phyloP scores from a whole-genome alignment of 768 basidiomycete genomes.

The Russula foetens region DNA sequence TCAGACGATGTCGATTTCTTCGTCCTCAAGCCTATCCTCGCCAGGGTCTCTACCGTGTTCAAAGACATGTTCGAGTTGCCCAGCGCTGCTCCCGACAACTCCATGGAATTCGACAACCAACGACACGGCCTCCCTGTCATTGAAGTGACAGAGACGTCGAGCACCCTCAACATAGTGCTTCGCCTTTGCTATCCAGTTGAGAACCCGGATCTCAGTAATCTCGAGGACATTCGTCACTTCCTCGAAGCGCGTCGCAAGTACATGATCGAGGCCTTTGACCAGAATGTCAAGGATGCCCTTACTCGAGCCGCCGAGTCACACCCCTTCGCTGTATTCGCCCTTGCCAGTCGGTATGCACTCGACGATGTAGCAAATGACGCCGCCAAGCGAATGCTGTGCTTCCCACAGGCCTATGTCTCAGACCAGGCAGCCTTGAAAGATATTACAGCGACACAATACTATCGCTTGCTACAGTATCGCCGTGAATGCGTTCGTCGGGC shows the following conservation, averaged over 20 bases:
- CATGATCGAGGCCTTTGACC: conserved; percentile 14
- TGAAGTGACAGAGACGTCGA: conserved; percentile 5
- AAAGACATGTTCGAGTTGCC: conserved; percentile 17
- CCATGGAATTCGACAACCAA: background rate
- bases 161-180: conserved; percentile 9
- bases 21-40: conserved; percentile 13
- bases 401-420: background rate
- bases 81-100: background rate
- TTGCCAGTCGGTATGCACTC: conserved; percentile 15
- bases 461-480: conserved; percentile 11
- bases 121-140: conserved; percentile 5
- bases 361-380: conserved; percentile 15
- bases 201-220: conserved; percentile 7
- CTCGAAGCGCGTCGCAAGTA: conserved; percentile 17
- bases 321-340: conserved; percentile 11
- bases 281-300: conserved; percentile 8
- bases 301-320: conserved; percentile 2
- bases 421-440: conserved; percentile 2
- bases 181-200: conserved; percentile 16
- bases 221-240: conserved; percentile 9
- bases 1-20: conserved; percentile 19
- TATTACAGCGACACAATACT: conserved; percentile 11
- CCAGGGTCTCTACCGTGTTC: conserved; percentile 10
- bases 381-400: conserved; percentile 7
- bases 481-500: conserved; percentile 9